Conservation (phyloP, 768 basidiomycete species). For the Boletellus sp. region DNA sequence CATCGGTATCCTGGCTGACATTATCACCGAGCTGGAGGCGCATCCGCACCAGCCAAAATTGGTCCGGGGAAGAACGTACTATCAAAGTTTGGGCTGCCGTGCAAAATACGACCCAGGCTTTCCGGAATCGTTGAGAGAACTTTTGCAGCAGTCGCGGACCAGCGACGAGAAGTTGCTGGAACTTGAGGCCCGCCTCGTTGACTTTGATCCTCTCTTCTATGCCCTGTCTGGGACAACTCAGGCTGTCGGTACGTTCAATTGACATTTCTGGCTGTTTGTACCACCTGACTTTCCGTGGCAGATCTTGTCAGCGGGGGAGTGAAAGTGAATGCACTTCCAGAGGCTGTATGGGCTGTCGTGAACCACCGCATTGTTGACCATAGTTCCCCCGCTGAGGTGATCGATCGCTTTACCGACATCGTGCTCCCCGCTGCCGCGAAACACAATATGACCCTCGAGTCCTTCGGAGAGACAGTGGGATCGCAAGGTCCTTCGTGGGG, state of each 20-base stretch:
- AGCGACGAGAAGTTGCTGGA: constrained; percentile 19
- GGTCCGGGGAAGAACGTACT: constrained; percentile 22
- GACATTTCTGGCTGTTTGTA: background rate
- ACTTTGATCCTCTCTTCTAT: constrained; percentile 21
- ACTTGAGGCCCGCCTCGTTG: constrained; percentile 14
- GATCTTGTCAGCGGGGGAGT: constrained; percentile 42
- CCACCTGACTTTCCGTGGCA: constrained; percentile 26
- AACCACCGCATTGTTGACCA: constrained; percentile 36
- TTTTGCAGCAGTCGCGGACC: constrained; percentile 21
- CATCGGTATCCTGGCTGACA: constrained; percentile 50
- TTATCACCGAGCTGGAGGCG: constrained; percentile 47
- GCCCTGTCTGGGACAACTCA: constrained; percentile 26
- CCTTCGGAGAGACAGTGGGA: constrained; percentile 36
- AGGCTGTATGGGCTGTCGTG: constrained; percentile 35
- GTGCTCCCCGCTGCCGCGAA: constrained; percentile 20
- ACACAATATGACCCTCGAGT: constrained; percentile 40
- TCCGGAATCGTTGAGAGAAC: constrained; percentile 17
- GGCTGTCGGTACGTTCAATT: constrained; percentile 20
- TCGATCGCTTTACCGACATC: constrained; percentile 8
- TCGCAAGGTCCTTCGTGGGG: constrained; percentile 30
- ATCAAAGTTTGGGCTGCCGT: constrained; percentile 38
- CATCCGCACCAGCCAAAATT: constrained; percentile 38
- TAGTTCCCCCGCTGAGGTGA: constrained; percentile 19
- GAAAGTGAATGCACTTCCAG: constrained; percentile 48
- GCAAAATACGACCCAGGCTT: constrained; percentile 39